Conservation (phyloP, 2,329 filamentous ascomycete genomes). For the Rosellinia necatrix region DNA sequence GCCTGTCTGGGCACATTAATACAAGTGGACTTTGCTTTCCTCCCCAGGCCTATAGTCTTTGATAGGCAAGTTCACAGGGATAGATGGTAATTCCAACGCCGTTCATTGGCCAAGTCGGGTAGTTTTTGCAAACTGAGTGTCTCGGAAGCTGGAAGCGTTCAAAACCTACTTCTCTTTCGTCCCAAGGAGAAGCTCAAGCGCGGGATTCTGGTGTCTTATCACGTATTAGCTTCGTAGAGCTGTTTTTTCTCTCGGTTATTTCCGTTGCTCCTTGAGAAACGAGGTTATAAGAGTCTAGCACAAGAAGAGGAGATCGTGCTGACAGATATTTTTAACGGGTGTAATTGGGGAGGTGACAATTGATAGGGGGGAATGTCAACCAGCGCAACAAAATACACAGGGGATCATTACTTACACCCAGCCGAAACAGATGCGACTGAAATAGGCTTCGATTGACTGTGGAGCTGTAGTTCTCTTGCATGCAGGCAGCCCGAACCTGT, state of each 20-base stretch:
- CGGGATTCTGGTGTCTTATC: constrained; percentile 11
- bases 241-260: no score
- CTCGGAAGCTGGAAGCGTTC: constrained; percentile 40
- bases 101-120: constrained; percentile 38
- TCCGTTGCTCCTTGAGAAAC: not conserved
- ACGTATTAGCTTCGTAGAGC: constrained; percentile 18
- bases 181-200: constrained; percentile 23
- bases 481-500: constrained; percentile 53
- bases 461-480: constrained; percentile 45
- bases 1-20: constrained; percentile 38
- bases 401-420: constrained; percentile 27
- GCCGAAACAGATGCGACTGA: constrained; percentile 14
- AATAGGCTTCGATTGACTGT: constrained; percentile 33
- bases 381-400: constrained; percentile 17
- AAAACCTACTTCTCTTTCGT: constrained; percentile 36
- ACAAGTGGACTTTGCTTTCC: constrained; percentile 38
- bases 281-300: not conserved
- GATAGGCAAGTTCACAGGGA: constrained; percentile 37
- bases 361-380: constrained; percentile 25
- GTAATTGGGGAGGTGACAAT: constrained; percentile 17
- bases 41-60: constrained; percentile 37
- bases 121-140: constrained; percentile 43
- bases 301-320: not conserved
- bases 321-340: not conserved
- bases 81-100: constrained; percentile 27